phyloP scores from a whole-genome alignment of 2,329 filamentous ascomycete species.

The Periconia sp. region DNA sequence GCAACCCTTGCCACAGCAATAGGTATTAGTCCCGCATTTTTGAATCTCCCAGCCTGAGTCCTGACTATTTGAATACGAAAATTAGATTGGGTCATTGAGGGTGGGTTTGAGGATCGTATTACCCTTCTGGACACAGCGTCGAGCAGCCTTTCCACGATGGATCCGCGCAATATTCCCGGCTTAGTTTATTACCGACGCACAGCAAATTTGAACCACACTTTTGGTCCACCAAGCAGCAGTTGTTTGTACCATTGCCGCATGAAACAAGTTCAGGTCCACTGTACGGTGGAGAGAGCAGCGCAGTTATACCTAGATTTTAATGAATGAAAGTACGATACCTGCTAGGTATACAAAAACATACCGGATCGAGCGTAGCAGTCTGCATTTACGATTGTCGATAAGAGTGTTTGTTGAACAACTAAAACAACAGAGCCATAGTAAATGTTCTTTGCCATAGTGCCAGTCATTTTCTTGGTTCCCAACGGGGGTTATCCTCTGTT shows the following conservation, averaged over 20 bases:
- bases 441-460: too few species aligned
- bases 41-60: not conserved
- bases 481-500: not conserved
- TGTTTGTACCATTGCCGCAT: constrained; percentile 7
- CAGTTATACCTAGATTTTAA: constrained; percentile 2
- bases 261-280: constrained; percentile 3
- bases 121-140: not conserved
- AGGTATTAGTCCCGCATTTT: not conserved
- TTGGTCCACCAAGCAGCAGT: constrained; percentile 4
- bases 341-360: not conserved
- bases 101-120: not conserved
- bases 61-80: not conserved
- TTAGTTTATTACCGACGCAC: not conserved
- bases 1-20: not conserved
- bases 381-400: not conserved
- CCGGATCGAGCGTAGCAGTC: not conserved
- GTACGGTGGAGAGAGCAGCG: constrained; percentile 4
- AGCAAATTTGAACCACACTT: constrained; percentile 11
- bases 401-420: not conserved
- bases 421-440: not conserved
- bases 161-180: constrained; percentile 5
- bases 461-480: not conserved
- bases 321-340: not conserved
- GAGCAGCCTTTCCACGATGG: constrained; percentile 5
- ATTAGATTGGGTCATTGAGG: not conserved